Percentiles rank a stretch among this genome's conserved stretches.
Conservation (phyloP, 2,329 filamentous ascomycete species). For the Phialocephala subalpina region DNA sequence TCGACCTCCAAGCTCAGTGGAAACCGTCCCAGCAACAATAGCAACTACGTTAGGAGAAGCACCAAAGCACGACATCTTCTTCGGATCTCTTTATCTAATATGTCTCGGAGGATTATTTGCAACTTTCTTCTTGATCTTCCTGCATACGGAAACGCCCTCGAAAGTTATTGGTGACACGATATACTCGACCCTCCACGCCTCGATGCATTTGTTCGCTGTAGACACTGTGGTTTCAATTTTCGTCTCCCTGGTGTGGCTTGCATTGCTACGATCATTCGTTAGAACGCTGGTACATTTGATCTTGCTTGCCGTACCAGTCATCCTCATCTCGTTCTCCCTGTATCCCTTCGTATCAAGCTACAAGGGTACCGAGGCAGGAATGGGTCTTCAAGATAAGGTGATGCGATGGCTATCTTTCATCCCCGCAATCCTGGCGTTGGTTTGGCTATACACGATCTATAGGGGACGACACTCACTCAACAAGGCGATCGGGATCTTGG, state of each 20-base stretch:
- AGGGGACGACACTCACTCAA: conserved; percentile 82
- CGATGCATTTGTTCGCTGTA: conserved; percentile 87
- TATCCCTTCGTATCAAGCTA: conserved; percentile 93
- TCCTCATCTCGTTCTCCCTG: conserved; percentile 87
- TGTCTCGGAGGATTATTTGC: conserved; percentile 84
- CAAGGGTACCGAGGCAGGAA: conserved; percentile 77
- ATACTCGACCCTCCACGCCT: conserved; percentile 86
- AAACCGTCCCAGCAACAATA: conserved; percentile 62
- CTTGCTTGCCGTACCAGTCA: conserved; percentile 82
- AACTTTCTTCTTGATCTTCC: conserved; percentile 86
- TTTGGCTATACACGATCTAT: conserved; percentile 87
- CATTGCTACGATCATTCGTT: conserved; percentile 86
- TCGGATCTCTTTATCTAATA: conserved; percentile 89
- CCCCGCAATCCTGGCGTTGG: conserved; percentile 74
- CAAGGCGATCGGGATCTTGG: conserved; percentile 86
- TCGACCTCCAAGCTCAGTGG: conserved; percentile 39
- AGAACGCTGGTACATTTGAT: conserved; percentile 83
- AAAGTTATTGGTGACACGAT: conserved; percentile 89
- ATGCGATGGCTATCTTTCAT: conserved; percentile 90
- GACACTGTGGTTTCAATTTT: conserved; percentile 92
- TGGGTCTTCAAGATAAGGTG: conserved; percentile 81
- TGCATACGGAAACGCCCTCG: conserved; percentile 80
- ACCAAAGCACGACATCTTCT: conserved; percentile 88
- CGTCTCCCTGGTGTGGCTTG: conserved; percentile 90
- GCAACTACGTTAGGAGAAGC: conserved; percentile 70